A percentile compares a stretch with the other conserved stretches of the same genome.
Conservation (phyloP, 169 alveolate genomes). For the Cryptosporidium meleagridis region DNA sequence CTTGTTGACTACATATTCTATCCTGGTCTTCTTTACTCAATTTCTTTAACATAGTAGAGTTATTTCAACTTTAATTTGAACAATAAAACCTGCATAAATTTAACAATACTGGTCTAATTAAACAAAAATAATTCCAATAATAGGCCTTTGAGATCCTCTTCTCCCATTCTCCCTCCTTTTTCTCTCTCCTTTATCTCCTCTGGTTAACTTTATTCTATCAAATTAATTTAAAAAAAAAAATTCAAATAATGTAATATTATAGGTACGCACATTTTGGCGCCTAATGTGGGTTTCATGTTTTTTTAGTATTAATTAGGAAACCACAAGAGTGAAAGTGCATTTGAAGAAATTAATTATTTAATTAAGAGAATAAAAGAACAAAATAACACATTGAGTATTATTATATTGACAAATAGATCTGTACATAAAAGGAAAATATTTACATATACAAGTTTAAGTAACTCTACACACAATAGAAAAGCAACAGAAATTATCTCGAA, state of each 20-base stretch:
- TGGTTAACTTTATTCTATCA: neutral
- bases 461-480: neutral
- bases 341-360: neutral
- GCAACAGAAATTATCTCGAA: too few relatives aligned
- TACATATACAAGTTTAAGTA: neutral
- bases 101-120: neutral
- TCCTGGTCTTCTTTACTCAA: slow-evolving; percentile 63
- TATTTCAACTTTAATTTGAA: neutral
- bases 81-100: neutral
- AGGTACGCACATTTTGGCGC: slow-evolving; percentile 44
- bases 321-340: neutral
- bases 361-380: too few relatives aligned
- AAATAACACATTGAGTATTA: too few relatives aligned
- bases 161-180: neutral
- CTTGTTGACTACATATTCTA: slow-evolving; percentile 74
- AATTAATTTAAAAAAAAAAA: neutral
- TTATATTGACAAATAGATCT: neutral
- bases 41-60: slow-evolving; percentile 18
- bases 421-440: too few relatives aligned
- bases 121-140: neutral
- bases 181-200: neutral
- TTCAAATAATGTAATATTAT: neutral
- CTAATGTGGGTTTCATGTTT: slow-evolving; percentile 70
- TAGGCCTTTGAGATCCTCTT: neutral
- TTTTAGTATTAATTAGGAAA: neutral